Evolutionary conservation across 768 basidiomycete species (phyloP).

Genomic region (Hemileccinum impolitum): DNA sequence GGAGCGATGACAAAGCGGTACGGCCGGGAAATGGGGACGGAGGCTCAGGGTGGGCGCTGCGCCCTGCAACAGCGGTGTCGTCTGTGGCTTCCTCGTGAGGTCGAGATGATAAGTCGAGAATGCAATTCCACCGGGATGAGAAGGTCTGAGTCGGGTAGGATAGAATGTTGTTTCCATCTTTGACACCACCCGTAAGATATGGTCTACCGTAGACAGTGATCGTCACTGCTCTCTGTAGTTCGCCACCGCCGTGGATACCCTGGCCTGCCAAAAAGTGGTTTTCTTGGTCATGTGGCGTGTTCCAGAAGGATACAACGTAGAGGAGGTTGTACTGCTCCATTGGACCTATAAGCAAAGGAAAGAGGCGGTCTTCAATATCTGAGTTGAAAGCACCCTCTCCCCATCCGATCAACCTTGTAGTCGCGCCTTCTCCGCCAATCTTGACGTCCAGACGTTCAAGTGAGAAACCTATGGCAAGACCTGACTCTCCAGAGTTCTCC

Average conservation of each 20-base stretch:
- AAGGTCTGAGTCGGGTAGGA: conserved; percentile 71
- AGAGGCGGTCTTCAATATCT: conserved; percentile 43
- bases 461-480: conserved; percentile 59
- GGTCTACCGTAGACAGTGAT: conserved; percentile 81
- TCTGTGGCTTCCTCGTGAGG: conserved; percentile 20
- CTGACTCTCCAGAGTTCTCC: conserved; percentile 73
- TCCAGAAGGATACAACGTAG: conserved; percentile 83
- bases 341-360: conserved; percentile 70
- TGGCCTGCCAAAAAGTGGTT: conserved; percentile 29
- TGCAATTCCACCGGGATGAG: conserved; percentile 86
- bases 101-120: conserved; percentile 66
- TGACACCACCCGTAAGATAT: conserved; percentile 35
- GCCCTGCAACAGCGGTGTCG: conserved; percentile 16
- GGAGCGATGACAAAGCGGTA: conserved; percentile 19
- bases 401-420: conserved; percentile 48
- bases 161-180: conserved; percentile 13
- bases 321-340: conserved; percentile 85
- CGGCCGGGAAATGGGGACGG: conserved; percentile 72
- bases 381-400: conserved; percentile 35
- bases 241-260: conserved; percentile 34
- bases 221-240: conserved; percentile 71
- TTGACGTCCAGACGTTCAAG: conserved; percentile 74
- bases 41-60: conserved; percentile 63
- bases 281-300: conserved; percentile 55
- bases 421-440: conserved; percentile 68